Evolutionary conservation across 169 alveolate species (phyloP), one percentile per base, ranked within the genome.

Genomic region (Plasmodium berghei): DNA sequence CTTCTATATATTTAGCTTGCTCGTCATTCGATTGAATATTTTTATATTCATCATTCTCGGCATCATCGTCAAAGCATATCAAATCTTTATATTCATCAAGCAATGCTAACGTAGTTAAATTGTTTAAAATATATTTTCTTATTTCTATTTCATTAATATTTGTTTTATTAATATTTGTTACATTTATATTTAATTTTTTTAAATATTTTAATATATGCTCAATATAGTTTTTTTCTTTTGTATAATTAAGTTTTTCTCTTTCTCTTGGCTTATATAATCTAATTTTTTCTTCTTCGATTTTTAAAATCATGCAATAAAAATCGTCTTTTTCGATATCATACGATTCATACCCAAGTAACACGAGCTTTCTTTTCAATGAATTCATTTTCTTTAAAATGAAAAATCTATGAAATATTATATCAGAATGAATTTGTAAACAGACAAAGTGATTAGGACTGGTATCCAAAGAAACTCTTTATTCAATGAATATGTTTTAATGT

Each of bases 41-140:
- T 16, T 10, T 26, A 42, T 9, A 8, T 6, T 24, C 55, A 45
- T 55, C 72, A 77, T 63, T 42, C 0, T 45, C 45, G 16, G 16
- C 55, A 48, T 56, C 62, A 22, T 80, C 72, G 46, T 80, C 90
- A 59, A 26, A 80, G 16, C 52, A 12, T 26, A 40, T 28, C 12
- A 66, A 48, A 70, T 80, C 90, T 61, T 80, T 80, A 55, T 80
- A 80, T n/a, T 80, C 90, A 66, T 80, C 90, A n/a, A 80, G 55
- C 14, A 80, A 40, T 18, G 90, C 90, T 49, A 80, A 24, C 14
- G 90, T 80, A 20, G 90, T 55, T 40, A 80, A 59, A 46, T 71
- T 80, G 52, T 80, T 80, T 48, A 80, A 59, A 58, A 80, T 80
- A 22, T 80, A 80, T 12, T 28, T 67, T 40, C 72, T 66, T 22